A percentile compares a stretch with the other conserved stretches of the same genome.
These are phyloP conservation scores for Phyllosticta capitalensis DNA, from an alignment of 2,329 filamentous ascomycete genomes.

Conservation along the genomic window DNA sequence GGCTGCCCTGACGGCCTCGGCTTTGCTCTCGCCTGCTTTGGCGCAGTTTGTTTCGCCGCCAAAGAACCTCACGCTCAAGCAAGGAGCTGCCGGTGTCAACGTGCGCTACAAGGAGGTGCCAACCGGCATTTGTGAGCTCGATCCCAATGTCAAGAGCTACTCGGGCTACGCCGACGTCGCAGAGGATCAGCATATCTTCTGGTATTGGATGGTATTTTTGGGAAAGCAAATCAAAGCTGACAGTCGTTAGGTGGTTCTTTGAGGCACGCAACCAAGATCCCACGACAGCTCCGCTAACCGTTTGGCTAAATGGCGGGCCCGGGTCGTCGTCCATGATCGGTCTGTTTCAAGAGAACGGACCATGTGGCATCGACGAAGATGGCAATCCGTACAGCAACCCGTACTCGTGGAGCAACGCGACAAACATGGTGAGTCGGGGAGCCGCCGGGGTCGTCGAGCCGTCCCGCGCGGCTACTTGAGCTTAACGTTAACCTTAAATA, in stretches of 20 bases:
- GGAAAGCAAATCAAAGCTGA: not conserved
- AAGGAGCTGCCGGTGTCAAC: slow-evolving; percentile 38
- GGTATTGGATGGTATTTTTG: slow-evolving; percentile 20
- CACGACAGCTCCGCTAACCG: slow-evolving; percentile 44
- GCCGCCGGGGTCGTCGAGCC: not conserved
- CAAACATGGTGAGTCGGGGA: slow-evolving; percentile 41
- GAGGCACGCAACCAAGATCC: slow-evolving; percentile 43
- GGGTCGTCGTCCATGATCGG: slow-evolving; percentile 51
- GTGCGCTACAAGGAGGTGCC: slow-evolving; percentile 51
- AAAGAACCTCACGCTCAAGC: slow-evolving; percentile 33
- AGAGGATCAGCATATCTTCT: slow-evolving; percentile 45
- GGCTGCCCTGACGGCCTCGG: not conserved
- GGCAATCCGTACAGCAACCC: slow-evolving; percentile 47
- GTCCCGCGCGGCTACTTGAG: not conserved
- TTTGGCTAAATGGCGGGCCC: slow-evolving; percentile 51
- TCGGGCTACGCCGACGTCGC: slow-evolving; percentile 47
- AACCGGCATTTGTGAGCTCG: slow-evolving; percentile 47
- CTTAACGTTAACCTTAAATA: not conserved
- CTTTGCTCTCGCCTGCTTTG: slow-evolving; percentile 11
- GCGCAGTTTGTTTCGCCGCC: slow-evolving; percentile 39
- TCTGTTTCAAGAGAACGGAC: slow-evolving; percentile 42
- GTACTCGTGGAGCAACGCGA: slow-evolving; percentile 53
- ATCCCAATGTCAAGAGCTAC: slow-evolving; percentile 47
- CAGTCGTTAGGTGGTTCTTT: slow-evolving; percentile 37
- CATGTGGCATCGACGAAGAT: slow-evolving; percentile 42